Base-by-base conservation (phyloP, 768 basidiomycete genomes). In the Trametes cinnabarina region DNA sequence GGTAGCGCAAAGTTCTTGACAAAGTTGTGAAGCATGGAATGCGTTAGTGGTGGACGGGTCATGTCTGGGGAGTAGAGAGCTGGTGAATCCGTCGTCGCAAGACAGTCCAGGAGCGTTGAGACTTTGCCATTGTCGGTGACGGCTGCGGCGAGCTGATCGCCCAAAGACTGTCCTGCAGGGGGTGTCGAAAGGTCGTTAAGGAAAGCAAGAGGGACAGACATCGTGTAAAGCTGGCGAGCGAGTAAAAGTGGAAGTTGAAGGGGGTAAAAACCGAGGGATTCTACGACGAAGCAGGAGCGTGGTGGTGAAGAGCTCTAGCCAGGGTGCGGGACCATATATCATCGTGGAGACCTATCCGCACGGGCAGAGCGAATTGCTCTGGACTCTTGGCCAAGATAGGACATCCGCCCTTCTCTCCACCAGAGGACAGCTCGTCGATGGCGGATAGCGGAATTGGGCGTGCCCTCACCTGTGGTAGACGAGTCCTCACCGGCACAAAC, bases 1-100 rank as follows among this genome's bases (percentile, higher is more conserved):
- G 79, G 78, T 17, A 79, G 68, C 12, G 63, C 65, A 62, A 80
- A 80, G 47, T 65, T 66, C 28, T 71, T 61, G 37, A 80, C 67
- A 61, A 78, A 78, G 8, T 67, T 55, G 52, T 67, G 75, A 25
- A 79, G 63, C 22, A 68, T 66, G 47, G 69, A 64, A 49, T 78
- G 78, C 8, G 59, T 61, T 4, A 80, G 66, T n/a, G 75, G 72
- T 8, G 69, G 69, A 3, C 75, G 72, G 7, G 68, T 68, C 50
- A 66, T 55, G 58, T 79, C 73, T 17, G 76, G 70, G 9, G 77
- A 74, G 54, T 70, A 71, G 37, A 80, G 69, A 7, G 76, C 77
- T 15, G 77, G 74, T 8, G 54, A 51, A 39, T 65, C 50, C n/a
- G 71, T 73, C n/a, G 68, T 66, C 48, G 67, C 69, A 1, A 80